These are phyloP conservation scores for Ophidiomyces ophidiicola DNA, from an alignment of 2,329 filamentous ascomycete genomes.

Conservation along the genomic window DNA sequence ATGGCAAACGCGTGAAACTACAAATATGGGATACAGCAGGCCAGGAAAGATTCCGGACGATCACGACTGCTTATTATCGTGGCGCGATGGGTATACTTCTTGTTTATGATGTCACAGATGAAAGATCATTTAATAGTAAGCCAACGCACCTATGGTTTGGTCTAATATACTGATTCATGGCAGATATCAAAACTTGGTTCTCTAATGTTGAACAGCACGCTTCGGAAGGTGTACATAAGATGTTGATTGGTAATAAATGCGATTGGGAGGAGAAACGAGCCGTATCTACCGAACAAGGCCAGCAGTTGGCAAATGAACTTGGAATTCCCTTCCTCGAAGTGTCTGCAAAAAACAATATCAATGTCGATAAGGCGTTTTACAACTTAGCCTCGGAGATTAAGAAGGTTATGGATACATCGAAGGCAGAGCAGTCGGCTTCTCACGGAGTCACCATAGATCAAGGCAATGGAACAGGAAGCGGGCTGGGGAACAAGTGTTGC, in stretches of 20 bases:
- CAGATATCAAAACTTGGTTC: slow-evolving; percentile 99
- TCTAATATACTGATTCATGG: slow-evolving; percentile 1
- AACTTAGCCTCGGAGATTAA: slow-evolving; percentile 92
- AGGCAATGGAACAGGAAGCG: slow-evolving; percentile 40
- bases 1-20: slow-evolving; percentile 96
- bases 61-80: slow-evolving; percentile 96
- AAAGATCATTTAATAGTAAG: slow-evolving; percentile 89
- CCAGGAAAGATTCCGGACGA: slow-evolving; percentile 95
- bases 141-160: slow-evolving; percentile 16
- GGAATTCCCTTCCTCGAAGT: slow-evolving; percentile 98
- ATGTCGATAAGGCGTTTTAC: slow-evolving; percentile 98
- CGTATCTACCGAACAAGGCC: slow-evolving; percentile 83
- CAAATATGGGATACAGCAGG: slow-evolving; percentile 99
- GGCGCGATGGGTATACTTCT: slow-evolving; percentile 96
- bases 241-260: slow-evolving; percentile 98
- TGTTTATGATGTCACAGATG: slow-evolving; percentile 96
- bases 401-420: slow-evolving; percentile 89
- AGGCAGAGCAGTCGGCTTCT: slow-evolving; percentile 53
- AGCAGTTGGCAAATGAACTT: slow-evolving; percentile 86
- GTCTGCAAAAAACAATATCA: slow-evolving; percentile 98
- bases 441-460: slow-evolving; percentile 57
- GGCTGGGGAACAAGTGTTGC: slow-evolving; percentile 61
- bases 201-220: slow-evolving; percentile 97
- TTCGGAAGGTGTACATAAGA: slow-evolving; percentile 98
- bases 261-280: slow-evolving; percentile 99